A percentile compares a stretch with the other conserved stretches of the same genome.
phyloP scores from a whole-genome alignment of 345 rosid species.

The Salix suchowensis region DNA sequence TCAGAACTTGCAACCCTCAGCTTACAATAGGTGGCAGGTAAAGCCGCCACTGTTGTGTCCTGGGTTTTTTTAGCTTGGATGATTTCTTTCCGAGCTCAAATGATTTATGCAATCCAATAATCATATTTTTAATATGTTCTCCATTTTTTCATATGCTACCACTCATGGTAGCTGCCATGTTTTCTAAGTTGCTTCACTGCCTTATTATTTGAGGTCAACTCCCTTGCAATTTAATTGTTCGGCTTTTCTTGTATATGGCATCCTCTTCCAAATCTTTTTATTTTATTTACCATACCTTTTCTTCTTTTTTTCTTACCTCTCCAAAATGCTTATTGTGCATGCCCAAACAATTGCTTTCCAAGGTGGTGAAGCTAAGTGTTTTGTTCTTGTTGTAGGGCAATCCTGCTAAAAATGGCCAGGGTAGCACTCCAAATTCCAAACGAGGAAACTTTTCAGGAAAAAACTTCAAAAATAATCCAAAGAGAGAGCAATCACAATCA shows the following conservation, averaged over 20 bases:
- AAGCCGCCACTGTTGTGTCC: neutral
- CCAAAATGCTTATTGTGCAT: neutral
- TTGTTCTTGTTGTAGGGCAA: constrained; percentile 32
- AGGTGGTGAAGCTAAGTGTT: neutral
- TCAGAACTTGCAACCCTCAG: constrained; percentile 26
- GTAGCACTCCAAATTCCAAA: constrained; percentile 24
- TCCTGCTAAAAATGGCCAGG: constrained; percentile 19
- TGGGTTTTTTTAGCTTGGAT: neutral
- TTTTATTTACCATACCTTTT: neutral
- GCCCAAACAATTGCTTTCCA: neutral
- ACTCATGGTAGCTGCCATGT: neutral
- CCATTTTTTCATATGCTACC: neutral
- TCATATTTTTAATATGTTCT: neutral
- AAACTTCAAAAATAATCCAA: constrained; percentile 26
- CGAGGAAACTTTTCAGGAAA: constrained; percentile 37
- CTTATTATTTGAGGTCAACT: neutral
- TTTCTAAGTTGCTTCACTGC: neutral
- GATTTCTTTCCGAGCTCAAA: neutral
- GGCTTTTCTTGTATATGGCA: neutral
- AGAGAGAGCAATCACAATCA: constrained; percentile 29
- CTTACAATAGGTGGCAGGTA: constrained; percentile 30
- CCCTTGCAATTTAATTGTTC: neutral
- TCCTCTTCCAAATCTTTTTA: neutral
- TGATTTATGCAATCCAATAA: neutral
- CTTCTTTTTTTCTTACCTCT: neutral